A percentile compares a stretch with the other conserved stretches of the same genome.
Conservation (phyloP, 305 asterid genomes). For the Andrographis paniculata region DNA sequence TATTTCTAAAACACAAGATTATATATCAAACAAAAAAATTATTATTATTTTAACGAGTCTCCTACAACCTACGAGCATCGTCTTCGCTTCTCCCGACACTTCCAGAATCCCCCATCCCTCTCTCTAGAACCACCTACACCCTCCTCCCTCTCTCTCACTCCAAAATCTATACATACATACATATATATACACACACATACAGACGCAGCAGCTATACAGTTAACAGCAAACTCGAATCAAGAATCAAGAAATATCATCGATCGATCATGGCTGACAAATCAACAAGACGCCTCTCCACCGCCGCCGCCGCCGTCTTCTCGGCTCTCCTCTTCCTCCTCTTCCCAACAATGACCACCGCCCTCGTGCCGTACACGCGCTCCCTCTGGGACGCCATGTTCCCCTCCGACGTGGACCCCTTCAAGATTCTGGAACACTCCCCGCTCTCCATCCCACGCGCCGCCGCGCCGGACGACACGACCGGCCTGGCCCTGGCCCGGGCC, state of each 20-base stretch:
- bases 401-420: constrained; percentile 43
- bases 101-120: background rate
- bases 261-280: background rate
- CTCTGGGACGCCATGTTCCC: constrained; percentile 35
- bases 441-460: constrained; percentile 21
- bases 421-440: constrained; percentile 51
- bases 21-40: too few species aligned
- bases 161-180: too few species aligned
- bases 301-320: background rate
- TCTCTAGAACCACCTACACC: too few species aligned
- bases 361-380: constrained; percentile 46
- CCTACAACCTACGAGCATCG: too few species aligned
- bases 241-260: background rate
- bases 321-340: background rate
- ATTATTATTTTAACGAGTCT: too few species aligned
- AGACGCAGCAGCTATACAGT: too few species aligned
- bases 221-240: too few species aligned
- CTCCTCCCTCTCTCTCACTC: too few species aligned
- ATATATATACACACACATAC: too few species aligned
- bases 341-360: constrained; percentile 9
- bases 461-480: constrained; percentile 12
- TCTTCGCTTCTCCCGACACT: background rate
- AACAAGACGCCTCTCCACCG: background rate
- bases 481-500: constrained; percentile 54
- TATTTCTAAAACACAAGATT: too few species aligned